These are phyloP conservation scores for Neocatenulostroma microsporum DNA, from an alignment of 2,329 filamentous ascomycete species.

Conservation along the genomic window DNA sequence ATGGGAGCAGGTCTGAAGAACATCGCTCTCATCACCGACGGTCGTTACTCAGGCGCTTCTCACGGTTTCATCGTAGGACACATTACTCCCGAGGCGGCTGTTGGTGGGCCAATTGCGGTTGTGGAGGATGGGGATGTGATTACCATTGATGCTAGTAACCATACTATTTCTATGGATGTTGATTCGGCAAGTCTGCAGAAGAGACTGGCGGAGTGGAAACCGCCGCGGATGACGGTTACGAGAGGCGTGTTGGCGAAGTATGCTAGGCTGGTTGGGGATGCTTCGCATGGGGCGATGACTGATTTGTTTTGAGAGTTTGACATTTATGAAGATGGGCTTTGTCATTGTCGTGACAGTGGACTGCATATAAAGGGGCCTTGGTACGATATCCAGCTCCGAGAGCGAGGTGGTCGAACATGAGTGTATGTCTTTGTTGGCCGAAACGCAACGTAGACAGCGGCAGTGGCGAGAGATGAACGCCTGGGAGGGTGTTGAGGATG, in stretches of 20 bases:
- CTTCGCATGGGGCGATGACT: slow-evolving; percentile 83
- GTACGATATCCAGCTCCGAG: too few relatives aligned
- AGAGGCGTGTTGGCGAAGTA: slow-evolving; percentile 88
- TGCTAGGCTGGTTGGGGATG: slow-evolving; percentile 77
- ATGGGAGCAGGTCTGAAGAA: slow-evolving; percentile 87
- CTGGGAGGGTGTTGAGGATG: too few relatives aligned
- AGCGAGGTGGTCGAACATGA: too few relatives aligned
- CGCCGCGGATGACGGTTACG: slow-evolving; percentile 64
- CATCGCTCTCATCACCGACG: slow-evolving; percentile 85
- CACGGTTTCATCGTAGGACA: slow-evolving; percentile 94
- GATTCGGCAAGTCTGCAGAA: slow-evolving; percentile 61
- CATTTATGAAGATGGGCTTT: too few relatives aligned
- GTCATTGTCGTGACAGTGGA: too few relatives aligned
- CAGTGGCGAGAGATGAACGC: too few relatives aligned
- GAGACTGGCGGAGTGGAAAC: slow-evolving; percentile 59
- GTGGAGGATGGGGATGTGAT: slow-evolving; percentile 74
- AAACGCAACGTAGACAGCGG: too few relatives aligned
- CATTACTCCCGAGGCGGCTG: slow-evolving; percentile 81
- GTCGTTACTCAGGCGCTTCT: slow-evolving; percentile 76
- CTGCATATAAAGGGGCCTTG: too few relatives aligned
- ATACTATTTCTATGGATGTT: slow-evolving; percentile 64
- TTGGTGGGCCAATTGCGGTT: slow-evolving; percentile 79
- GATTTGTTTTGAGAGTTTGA: slow-evolving; percentile 49
- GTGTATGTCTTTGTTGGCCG: too few relatives aligned
- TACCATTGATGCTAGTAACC: slow-evolving; percentile 76